Conservation (phyloP, 2,329 filamentous ascomycete genomes). For the Hypocreales sp. region DNA sequence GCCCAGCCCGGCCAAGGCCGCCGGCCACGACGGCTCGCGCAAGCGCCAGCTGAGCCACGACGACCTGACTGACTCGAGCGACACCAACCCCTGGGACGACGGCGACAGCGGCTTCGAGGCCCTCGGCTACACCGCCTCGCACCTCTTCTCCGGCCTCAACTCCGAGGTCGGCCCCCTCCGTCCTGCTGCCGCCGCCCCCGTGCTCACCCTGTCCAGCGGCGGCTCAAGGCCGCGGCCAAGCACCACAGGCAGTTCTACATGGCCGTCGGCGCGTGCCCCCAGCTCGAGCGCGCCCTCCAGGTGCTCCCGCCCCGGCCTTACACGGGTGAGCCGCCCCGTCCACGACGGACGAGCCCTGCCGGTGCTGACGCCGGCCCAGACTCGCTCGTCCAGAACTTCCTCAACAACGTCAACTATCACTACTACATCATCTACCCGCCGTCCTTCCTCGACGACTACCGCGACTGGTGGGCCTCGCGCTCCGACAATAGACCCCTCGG, state of each 20-base stretch:
- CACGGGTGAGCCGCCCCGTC: slow-evolving; percentile 12
- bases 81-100: slow-evolving; percentile 10
- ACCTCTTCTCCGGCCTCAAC: slow-evolving; percentile 14
- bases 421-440: slow-evolving; percentile 22
- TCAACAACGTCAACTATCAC: slow-evolving; percentile 21
- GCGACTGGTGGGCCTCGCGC: slow-evolving; percentile 17
- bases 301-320: slow-evolving; percentile 17
- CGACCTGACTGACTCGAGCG: slow-evolving; percentile 5
- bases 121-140: slow-evolving; percentile 18
- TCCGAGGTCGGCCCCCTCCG: slow-evolving; percentile 9
- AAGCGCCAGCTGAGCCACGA: slow-evolving; percentile 10
- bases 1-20: slow-evolving; percentile 8
- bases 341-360: background rate
- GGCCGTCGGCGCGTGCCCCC: slow-evolving; percentile 9
- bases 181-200: too few relatives aligned
- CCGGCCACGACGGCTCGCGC: slow-evolving; percentile 5
- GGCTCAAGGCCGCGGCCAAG: slow-evolving; percentile 5
- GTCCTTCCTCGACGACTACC: slow-evolving; percentile 19
- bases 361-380: slow-evolving; percentile 10
- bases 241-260: slow-evolving; percentile 7
- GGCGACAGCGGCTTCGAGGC: slow-evolving; percentile 15
- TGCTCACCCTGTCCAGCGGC: too few relatives aligned
- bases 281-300: slow-evolving; percentile 15
- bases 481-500: slow-evolving; percentile 14
- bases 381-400: slow-evolving; percentile 20